Evolutionary conservation across 1,284 basidiomycete genomes (phyloP).

Genomic region (Chalciporus sp.): DNA sequence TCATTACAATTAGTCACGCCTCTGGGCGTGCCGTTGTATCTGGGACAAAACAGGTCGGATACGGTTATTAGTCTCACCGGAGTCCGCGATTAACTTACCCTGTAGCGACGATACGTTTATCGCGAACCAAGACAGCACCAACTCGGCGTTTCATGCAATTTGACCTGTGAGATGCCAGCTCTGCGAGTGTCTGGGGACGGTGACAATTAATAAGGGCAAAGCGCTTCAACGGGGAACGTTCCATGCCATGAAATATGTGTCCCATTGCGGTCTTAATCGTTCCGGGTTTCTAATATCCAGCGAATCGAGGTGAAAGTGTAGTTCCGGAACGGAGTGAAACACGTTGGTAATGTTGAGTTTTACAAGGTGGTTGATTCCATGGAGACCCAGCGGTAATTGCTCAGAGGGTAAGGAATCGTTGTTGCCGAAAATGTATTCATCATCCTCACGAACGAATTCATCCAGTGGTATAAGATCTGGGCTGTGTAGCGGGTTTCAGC

Average conservation of each 20-base stretch:
- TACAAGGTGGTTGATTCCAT: slow-evolving; percentile 50
- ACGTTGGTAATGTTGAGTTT: slow-evolving; percentile 76
- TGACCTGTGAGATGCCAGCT: slow-evolving; percentile 83
- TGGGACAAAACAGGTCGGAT: slow-evolving; percentile 30
- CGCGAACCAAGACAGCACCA: slow-evolving; percentile 87
- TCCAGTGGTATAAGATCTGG: slow-evolving; percentile 54
- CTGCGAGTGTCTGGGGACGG: slow-evolving; percentile 73
- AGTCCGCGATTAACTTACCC: slow-evolving; percentile 51
- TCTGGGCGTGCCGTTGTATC: slow-evolving; percentile 96
- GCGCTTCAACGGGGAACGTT: neutral
- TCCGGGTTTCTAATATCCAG: slow-evolving; percentile 73
- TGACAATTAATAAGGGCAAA: slow-evolving; percentile 3
- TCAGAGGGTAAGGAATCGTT: neutral
- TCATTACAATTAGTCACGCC: slow-evolving; percentile 89
- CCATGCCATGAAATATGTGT: slow-evolving; percentile 92
- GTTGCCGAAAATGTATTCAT: slow-evolving; percentile 56
- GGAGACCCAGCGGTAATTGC: slow-evolving; percentile 37
- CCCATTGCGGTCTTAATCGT: slow-evolving; percentile 86
- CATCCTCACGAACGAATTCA: slow-evolving; percentile 66
- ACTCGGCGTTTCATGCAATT: slow-evolving; percentile 99
- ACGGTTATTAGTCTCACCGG: neutral
- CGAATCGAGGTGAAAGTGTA: slow-evolving; percentile 67
- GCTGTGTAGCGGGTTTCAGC: slow-evolving; percentile 21
- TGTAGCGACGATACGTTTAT: slow-evolving; percentile 89
- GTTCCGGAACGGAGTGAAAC: slow-evolving; percentile 53